These are phyloP conservation scores for Huntiella savannae DNA, from an alignment of 2,329 filamentous ascomycete species.

Conservation along the genomic window DNA sequence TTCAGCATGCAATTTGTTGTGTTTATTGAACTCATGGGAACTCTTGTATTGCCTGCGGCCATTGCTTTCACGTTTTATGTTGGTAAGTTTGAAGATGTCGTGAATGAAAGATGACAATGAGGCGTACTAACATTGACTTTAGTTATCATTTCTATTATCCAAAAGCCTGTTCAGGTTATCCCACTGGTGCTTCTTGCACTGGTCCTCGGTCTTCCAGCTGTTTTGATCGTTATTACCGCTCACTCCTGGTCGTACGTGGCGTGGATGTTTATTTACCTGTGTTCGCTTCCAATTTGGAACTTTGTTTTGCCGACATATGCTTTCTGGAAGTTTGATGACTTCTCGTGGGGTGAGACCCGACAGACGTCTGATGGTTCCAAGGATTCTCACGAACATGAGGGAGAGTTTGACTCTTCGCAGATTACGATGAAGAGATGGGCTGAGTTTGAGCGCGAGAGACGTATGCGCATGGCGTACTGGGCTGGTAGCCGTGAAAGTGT, in stretches of 20 bases:
- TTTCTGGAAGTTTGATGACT: conserved; percentile 99
- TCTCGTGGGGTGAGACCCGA: conserved; percentile 95
- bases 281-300: conserved; percentile 93
- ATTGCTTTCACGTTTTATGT: conserved; percentile 96
- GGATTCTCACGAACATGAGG: conserved; percentile 74
- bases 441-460: conserved; percentile 65
- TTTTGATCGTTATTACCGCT: conserved; percentile 83
- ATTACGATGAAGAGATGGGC: conserved; percentile 99
- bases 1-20: conserved; percentile 99
- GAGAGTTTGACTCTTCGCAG: conserved; percentile 95
- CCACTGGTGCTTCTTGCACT: conserved; percentile 74
- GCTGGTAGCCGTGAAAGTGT: conserved; percentile 31
- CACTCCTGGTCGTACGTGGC: conserved; percentile 80
- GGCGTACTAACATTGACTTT: conserved; percentile 3
- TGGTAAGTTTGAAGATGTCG: conserved; percentile 34
- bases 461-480: conserved; percentile 32
- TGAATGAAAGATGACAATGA: conserved; percentile 7
- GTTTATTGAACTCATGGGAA: conserved; percentile 86
- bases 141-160: conserved; percentile 76
- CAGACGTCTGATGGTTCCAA: conserved; percentile 87
- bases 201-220: conserved; percentile 80
- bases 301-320: conserved; percentile 85
- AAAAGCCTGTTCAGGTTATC: conserved; percentile 61
- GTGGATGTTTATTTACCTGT: conserved; percentile 94
- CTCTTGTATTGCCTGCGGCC: conserved; percentile 82